These are phyloP conservation scores for Gossypium thurberi DNA, from an alignment of 345 rosid species.

Conservation along the genomic window DNA sequence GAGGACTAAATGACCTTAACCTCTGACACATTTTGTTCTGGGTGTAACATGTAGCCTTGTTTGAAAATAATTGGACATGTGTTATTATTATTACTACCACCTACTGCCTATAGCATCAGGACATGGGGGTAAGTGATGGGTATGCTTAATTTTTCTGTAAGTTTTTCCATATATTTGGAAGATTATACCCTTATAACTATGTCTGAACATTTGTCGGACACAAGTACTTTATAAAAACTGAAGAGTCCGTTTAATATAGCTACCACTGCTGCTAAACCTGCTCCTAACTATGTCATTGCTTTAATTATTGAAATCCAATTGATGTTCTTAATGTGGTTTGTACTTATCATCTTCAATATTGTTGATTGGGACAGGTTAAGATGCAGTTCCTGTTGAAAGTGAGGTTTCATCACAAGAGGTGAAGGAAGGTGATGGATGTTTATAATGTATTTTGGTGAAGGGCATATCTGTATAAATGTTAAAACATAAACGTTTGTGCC, in stretches of 20 bases:
- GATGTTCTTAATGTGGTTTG: neutral
- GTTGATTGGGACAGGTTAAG: conserved; percentile 53
- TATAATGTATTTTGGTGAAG: neutral
- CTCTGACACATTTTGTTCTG: neutral
- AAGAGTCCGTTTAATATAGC: neutral
- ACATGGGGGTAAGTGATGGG: neutral
- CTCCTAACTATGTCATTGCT: neutral
- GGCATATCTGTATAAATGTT: neutral
- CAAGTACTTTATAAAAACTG: neutral
- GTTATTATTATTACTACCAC: neutral
- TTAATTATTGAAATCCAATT: neutral
- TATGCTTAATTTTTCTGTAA: neutral
- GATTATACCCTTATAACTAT: neutral
- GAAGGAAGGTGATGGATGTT: conserved; percentile 17
- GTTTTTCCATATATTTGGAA: neutral
- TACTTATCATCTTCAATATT: neutral
- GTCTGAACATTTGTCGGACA: neutral
- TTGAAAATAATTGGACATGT: neutral
- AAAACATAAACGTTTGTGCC: neutral
- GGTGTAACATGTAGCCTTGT: neutral
- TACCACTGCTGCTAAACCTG: neutral
- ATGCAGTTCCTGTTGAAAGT: conserved; percentile 69
- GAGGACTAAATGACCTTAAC: neutral
- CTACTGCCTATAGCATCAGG: neutral
- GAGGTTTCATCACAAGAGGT: conserved; percentile 70